A percentile compares a stretch with the other conserved stretches of the same genome.
Conservation (phyloP, 805 yeast species). For the Saccharomycopsis synnaedendra region DNA sequence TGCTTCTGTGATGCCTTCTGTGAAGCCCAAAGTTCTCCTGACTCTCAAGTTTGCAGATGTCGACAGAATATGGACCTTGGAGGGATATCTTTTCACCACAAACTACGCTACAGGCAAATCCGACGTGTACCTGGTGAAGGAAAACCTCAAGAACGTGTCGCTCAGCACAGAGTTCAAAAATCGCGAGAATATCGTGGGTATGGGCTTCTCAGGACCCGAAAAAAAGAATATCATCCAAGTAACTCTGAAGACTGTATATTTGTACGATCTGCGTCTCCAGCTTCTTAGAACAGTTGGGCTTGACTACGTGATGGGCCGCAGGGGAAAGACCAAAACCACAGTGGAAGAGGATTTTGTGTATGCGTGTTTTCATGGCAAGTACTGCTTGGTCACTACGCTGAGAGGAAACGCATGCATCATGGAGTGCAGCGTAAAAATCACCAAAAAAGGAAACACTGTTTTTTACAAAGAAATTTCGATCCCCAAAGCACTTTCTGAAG, state of each 20-base stretch:
- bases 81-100: constrained; percentile 59
- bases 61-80: constrained; percentile 67
- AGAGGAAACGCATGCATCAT: constrained; percentile 11
- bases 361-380: constrained; percentile 8
- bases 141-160: constrained; percentile 18
- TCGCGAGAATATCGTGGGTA: constrained; percentile 9
- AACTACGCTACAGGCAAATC: constrained; percentile 53
- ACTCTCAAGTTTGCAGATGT: constrained; percentile 64
- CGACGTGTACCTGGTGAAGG: constrained; percentile 47
- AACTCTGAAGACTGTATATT: constrained; percentile 49
- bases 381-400: constrained; percentile 11
- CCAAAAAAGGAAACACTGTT: constrained; percentile 13
- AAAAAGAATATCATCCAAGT: constrained; percentile 62
- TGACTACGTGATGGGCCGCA: not conserved
- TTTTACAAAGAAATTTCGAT: constrained; percentile 6
- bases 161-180: constrained; percentile 10
- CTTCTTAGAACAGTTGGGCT: constrained; percentile 9
- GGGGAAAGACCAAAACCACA: constrained; percentile 8
- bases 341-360: constrained; percentile 12
- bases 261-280: constrained; percentile 54
- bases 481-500: constrained; percentile 14
- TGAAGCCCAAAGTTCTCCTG: constrained; percentile 57
- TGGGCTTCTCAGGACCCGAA: constrained; percentile 42
- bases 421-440: constrained; percentile 12
- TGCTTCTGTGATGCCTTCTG: constrained; percentile 52